These are phyloP conservation scores for Radiomyces spectabilis DNA, from an alignment of 192 early-diverging fungal species.

Conservation along the genomic window DNA sequence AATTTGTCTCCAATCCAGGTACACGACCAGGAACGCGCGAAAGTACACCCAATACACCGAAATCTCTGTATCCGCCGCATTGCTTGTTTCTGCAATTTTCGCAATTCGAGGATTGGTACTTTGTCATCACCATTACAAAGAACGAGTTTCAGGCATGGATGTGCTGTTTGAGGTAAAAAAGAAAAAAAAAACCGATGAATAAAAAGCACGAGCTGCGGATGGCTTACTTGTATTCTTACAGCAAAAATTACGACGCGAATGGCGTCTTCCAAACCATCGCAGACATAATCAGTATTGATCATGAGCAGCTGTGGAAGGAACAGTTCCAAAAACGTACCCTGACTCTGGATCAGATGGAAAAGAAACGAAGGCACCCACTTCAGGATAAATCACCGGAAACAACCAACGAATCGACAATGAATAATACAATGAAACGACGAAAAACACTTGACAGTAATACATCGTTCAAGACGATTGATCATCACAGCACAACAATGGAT, in stretches of 20 bases:
- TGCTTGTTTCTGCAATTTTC: conserved; percentile 28
- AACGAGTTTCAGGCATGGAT: conserved; percentile 24
- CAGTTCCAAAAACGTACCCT: too few species aligned
- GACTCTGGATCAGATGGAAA: background rate
- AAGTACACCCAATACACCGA: too few species aligned
- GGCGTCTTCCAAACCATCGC: conserved; percentile 9
- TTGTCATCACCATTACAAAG: conserved; percentile 22
- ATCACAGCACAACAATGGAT: too few species aligned
- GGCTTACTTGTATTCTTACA: background rate
- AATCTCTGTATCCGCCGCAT: conserved; percentile 19
- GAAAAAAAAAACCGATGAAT: background rate
- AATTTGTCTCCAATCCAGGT: background rate
- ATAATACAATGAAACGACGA: background rate
- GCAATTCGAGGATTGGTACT: conserved; percentile 31
- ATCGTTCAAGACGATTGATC: conserved; percentile 1
- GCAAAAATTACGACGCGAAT: conserved; percentile 14
- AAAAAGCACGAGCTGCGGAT: background rate
- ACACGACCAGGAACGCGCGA: too few species aligned
- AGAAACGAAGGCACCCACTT: background rate
- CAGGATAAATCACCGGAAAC: background rate
- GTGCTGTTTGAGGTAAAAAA: conserved; percentile 17
- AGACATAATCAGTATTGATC: conserved; percentile 16
- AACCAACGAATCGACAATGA: background rate
- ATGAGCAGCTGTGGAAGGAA: conserved; percentile 19
- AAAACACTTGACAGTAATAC: background rate